Conservation (phyloP, 2,329 filamentous ascomycete genomes). For the Cladophialophora chaetospira region DNA sequence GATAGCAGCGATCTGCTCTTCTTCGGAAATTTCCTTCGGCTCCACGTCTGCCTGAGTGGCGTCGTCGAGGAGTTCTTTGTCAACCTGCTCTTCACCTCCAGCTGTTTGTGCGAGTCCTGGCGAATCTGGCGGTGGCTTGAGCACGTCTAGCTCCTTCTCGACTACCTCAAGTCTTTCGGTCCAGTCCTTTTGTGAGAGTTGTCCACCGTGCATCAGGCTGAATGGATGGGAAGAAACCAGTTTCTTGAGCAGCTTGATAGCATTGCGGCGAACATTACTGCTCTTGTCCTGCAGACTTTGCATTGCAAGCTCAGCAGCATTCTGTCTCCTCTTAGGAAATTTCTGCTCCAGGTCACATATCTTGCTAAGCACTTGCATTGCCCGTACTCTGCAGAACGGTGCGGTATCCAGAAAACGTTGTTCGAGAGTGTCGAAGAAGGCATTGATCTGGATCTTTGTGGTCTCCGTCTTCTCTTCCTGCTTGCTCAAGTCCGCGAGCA, state of each 20-base stretch:
- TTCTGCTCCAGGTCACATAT: constrained; percentile 95
- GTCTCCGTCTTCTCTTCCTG: constrained; percentile 90
- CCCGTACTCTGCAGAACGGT: constrained; percentile 88
- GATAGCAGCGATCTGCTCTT: constrained; percentile 71
- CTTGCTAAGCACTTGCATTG: constrained; percentile 89
- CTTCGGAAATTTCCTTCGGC: constrained; percentile 75
- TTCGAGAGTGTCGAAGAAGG: constrained; percentile 95
- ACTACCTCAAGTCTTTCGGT: constrained; percentile 76
- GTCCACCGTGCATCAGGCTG: constrained; percentile 83
- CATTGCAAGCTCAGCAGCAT: constrained; percentile 80
- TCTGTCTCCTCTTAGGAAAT: constrained; percentile 87
- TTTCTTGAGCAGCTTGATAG: constrained; percentile 85
- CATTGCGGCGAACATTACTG: constrained; percentile 93
- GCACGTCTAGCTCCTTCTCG: constrained; percentile 75
- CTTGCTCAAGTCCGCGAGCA: constrained; percentile 86
- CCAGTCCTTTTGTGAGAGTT: constrained; percentile 85
- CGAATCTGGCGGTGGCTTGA: constrained; percentile 75
- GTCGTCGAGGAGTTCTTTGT: constrained; percentile 80
- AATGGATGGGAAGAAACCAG: constrained; percentile 95
- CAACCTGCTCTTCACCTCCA: constrained; percentile 68
- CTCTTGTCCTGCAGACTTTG: constrained; percentile 96
- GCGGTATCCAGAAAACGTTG: constrained; percentile 96
- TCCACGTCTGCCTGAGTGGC: constrained; percentile 77
- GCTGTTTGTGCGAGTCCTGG: constrained; percentile 70
- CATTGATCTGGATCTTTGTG: constrained; percentile 91